phyloP scores from a whole-genome alignment of 192 early-diverging fungal genomes.

The Dissophora globulifera region DNA sequence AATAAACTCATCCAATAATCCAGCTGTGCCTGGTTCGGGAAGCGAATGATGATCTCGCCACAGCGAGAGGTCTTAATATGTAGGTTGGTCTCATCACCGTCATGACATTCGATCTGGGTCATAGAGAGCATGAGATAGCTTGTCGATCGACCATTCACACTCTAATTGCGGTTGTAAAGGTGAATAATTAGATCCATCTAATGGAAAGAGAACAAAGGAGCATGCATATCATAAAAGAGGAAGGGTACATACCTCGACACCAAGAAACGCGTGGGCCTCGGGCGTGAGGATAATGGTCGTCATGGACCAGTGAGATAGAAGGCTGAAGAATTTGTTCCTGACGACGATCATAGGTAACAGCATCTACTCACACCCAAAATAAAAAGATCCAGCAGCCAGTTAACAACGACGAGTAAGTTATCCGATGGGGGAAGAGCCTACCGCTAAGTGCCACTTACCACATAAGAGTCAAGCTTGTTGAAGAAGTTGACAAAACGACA shows the following conservation, averaged over 20 bases:
- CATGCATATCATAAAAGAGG: too few species aligned
- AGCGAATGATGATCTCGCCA: conserved; percentile 14
- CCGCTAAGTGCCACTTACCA: conserved; percentile 1
- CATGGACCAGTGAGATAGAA: conserved; percentile 39
- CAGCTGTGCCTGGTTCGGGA: conserved; percentile 15
- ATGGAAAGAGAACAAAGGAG: not conserved
- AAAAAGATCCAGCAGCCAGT: not conserved
- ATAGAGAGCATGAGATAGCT: conserved; percentile 43
- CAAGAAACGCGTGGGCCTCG: conserved; percentile 17
- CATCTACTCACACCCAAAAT: conserved; percentile 28
- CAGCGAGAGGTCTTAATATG: conserved; percentile 6
- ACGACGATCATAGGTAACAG: conserved; percentile 7
- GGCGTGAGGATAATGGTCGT: conserved; percentile 27
- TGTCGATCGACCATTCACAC: conserved; percentile 7
- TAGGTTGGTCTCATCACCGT: conserved; percentile 9
- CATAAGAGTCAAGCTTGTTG: conserved; percentile 18
- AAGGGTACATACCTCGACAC: conserved; percentile 24
- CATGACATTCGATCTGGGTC: conserved; percentile 5
- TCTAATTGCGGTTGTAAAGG: too few species aligned
- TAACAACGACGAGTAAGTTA: too few species aligned
- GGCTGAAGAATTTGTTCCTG: not conserved
- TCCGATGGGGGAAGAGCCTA: not conserved
- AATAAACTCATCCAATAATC: conserved; percentile 36
- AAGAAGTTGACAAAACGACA: not conserved
- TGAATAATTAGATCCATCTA: too few species aligned